Percentiles rank a stretch among this genome's conserved stretches.
Evolutionary conservation across 768 basidiomycete species (phyloP).

Genomic region (Amanita subjunquillea): DNA sequence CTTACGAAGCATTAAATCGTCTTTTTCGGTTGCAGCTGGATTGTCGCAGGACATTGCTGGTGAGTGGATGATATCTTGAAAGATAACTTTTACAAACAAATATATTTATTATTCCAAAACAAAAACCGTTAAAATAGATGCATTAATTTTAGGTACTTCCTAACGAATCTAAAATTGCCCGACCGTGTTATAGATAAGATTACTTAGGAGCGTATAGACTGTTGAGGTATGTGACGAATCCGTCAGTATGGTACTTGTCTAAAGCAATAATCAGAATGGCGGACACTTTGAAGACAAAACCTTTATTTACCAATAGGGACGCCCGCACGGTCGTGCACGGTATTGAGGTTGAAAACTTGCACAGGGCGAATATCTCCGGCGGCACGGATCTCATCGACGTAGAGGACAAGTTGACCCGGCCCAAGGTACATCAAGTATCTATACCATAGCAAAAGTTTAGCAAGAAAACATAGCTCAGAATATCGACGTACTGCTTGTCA

Average conservation of each 20-base stretch:
- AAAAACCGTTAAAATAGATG: background rate
- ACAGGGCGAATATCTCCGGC: conserved; percentile 15
- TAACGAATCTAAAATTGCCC: background rate
- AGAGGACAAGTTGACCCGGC: conserved; percentile 16
- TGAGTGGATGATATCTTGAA: background rate
- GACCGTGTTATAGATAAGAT: background rate
- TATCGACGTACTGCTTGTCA: conserved; percentile 22
- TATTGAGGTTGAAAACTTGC: conserved; percentile 20
- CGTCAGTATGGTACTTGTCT: background rate
- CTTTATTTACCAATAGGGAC: conserved; percentile 22
- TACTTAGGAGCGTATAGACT: background rate
- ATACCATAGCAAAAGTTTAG: background rate
- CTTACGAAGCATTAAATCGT: conserved; percentile 4
- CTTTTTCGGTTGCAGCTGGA: background rate
- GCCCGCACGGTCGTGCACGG: conserved; percentile 19
- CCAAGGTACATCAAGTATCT: conserved; percentile 21
- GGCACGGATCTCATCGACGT: conserved; percentile 17
- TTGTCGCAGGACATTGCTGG: conserved; percentile 2
- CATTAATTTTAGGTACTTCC: background rate
- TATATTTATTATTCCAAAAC: background rate
- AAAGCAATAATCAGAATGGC: background rate
- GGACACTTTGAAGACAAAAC: background rate
- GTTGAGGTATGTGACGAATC: conserved; percentile 1
- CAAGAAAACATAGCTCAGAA: background rate
- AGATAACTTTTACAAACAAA: background rate